Base-by-base conservation (phyloP, 805 yeast genomes). In the Cyberlindnera amylophila region DNA sequence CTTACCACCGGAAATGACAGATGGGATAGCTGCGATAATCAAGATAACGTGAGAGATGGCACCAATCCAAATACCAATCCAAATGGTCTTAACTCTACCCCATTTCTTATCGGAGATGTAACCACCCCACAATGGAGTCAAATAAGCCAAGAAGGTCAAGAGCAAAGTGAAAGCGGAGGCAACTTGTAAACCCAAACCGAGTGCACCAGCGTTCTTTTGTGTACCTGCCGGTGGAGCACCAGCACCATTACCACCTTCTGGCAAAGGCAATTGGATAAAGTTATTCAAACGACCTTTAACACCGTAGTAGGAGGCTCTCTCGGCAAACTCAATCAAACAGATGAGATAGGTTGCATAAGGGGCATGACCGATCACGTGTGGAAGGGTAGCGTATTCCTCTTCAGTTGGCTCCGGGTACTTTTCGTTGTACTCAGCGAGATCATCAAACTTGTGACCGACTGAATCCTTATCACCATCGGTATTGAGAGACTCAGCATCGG, bases 301-400 rank as follows among this genome's bases (percentile, higher is more conserved):
- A 57, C 95, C 93, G 56, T 86, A 86, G 68, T 81, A 86, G 11
- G 91, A 74, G 60, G 86, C 85, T 51, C 95, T 75, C 64, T 86
- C 95, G 38, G 90, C 77, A 48, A 86, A 75, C 66, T 86, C 95
- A 32, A 86, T 86, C 38, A 85, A 41, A 47, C 76, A 77, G 46
- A 81, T 71, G 41, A 78, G 63, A 62, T 77, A 78, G 27, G 73
- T 62, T 18, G 69, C 66, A 43, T 63, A 64, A 12, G 79, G 75
- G 38, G 79, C 74, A 24, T 65, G 56, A 32, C 81, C 83, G 13
- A 69, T 54, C 8, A 69, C 53, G 44, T 66, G 61, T 44, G 68
- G 62, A 35, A 63, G 62, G 3, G 54, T 57, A 1, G 46, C 40
- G 19, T 56, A 59, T 42, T 70, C 72, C 45, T 74, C 75, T 2